Evolutionary conservation across 75 land plant species (phyloP), one percentile per base, ranked within the genome.

Genomic region (Sequoiadendron giganteum): DNA sequence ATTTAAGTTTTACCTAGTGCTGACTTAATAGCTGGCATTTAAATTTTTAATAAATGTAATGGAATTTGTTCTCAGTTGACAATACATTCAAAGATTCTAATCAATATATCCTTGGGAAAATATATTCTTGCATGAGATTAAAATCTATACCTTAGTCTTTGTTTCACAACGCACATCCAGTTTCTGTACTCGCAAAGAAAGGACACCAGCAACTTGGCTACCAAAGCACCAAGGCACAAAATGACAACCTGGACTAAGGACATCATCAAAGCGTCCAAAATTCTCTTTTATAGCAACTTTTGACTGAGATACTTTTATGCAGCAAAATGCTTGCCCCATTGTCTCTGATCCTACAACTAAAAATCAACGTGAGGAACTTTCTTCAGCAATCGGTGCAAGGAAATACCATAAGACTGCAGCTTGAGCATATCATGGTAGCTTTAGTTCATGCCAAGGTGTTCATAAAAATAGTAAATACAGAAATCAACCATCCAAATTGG

Each of bases 141-240:
- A 34, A 34, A 85, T 18, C 18, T 61, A 42, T 48, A 94, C 95
- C 91, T 93, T 94, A 14, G 95, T 94, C 86, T 94, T 94, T 40
- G 95, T 93, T 87, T 94, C 95, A 86, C 95, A 94, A n/a, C 88
- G 94, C 4, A 94, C 94, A 91, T 94, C 95, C 40, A 94, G 88
- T 85, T 94, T 90, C 89, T 94, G 95, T 45, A 94, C 90, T 30
- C 95, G 93, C 25, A 94, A 55, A n/a, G 94, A 89, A 82, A 94
- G 89, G 65, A 65, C 16, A 25, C 95, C 95, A 36, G 93, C 93
- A 80, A 94, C 79, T 21, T 86, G 75, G 47, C 87, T 54, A 21
- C 95, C 95, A 56, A 83, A 75, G 77, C 89, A 87, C 94, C 95
- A 94, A n/a, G 91, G 91, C 52, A 94, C 52, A 52, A 87, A 94